Base-by-base conservation (phyloP, 306 rosid genomes). In the Potentilla sterilis region DNA sequence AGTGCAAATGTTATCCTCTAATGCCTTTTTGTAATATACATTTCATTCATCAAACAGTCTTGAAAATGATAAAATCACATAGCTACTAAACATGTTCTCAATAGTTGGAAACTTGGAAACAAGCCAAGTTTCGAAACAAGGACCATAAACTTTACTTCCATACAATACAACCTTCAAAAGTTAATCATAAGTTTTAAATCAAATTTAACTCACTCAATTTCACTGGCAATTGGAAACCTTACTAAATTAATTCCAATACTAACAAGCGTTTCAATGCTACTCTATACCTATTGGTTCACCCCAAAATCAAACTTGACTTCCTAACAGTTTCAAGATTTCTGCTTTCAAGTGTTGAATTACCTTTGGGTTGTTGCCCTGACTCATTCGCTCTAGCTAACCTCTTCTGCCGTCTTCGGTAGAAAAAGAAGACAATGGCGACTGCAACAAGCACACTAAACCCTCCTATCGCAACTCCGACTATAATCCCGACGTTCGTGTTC, bases 401-500 rank as follows among this genome's bases (percentile, higher is more conserved):
- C 73, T 49, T 42, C 70, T 74, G 80, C 58, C 73, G 69, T 75
- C 86, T 74, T 64, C 58, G 71, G 62, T 70, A 70, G 19, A 44
- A 63, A 49, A 77, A 59, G 69, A 69, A 70, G 48, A 79, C 49
- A 74, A 85, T 10, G 14, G 78, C 78, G 75, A 82, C 81, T 18
- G 21, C 52, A 34, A 85, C 43, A 9, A 83, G 77, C 77, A 80
- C 68, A 52, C 79, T 40, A 52, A 77, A 62, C 61, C 81, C 83
- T 38, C 88, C 88, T 8, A 82, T 79, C 41, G 43, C 86, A 35
- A 67, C 77, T 43, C 84, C 86, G n/a, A 76, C 42, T 41, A 76
- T 32, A 63, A 76, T 22, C 62, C 77, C 83, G 11, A 48, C 72
- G 34, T 59, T 6, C 41, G 73, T 6, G 7, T 18, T 77, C 55